Percentiles rank a stretch among this genome's conserved stretches.
Evolutionary conservation across 805 yeast species (phyloP).

Genomic region (Metschnikowia santaceciliae): DNA sequence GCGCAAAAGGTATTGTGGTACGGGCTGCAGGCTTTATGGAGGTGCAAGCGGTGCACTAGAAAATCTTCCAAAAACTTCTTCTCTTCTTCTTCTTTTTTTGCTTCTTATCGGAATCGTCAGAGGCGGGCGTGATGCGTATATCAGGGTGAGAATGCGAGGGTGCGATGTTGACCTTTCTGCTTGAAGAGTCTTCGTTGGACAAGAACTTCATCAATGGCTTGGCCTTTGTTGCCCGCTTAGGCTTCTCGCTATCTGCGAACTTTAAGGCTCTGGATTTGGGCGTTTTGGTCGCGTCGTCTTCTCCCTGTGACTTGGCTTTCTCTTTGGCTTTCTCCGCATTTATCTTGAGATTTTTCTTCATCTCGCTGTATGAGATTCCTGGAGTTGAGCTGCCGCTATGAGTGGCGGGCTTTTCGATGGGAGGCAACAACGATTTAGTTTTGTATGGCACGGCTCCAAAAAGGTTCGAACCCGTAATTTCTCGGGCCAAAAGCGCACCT

Average conservation of each 20-base stretch:
- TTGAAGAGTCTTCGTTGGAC: conserved; percentile 32
- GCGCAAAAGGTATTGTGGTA: neutral
- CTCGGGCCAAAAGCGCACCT: conserved; percentile 40
- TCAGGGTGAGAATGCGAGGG: conserved; percentile 41
- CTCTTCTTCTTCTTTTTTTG: conserved; percentile 29
- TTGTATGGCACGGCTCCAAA: conserved; percentile 39
- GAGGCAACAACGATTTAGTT: conserved; percentile 39
- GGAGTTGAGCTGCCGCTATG: conserved; percentile 10
- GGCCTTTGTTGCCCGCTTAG: conserved; percentile 12
- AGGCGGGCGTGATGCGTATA: conserved; percentile 15
- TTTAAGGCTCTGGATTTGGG: conserved; percentile 28
- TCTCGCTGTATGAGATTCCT: conserved; percentile 30
- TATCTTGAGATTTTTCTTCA: conserved; percentile 25
- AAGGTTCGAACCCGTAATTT: conserved; percentile 39
- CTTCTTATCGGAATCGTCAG: conserved; percentile 12
- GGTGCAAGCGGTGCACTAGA: conserved; percentile 8
- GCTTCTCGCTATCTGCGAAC: conserved; percentile 20
- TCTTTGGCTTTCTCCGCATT: conserved; percentile 16
- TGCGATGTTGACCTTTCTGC: conserved; percentile 23
- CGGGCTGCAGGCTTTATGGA: neutral
- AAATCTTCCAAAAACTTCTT: conserved; percentile 33
- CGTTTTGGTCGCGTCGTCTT: conserved; percentile 5
- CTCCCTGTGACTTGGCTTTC: conserved; percentile 3
- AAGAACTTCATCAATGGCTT: conserved; percentile 30
- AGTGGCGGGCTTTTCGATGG: conserved; percentile 21